Evolutionary conservation across 2,329 filamentous ascomycete genomes (phyloP), one percentile per base, ranked within the genome.

Genomic region (Microdochium bolleyi): DNA sequence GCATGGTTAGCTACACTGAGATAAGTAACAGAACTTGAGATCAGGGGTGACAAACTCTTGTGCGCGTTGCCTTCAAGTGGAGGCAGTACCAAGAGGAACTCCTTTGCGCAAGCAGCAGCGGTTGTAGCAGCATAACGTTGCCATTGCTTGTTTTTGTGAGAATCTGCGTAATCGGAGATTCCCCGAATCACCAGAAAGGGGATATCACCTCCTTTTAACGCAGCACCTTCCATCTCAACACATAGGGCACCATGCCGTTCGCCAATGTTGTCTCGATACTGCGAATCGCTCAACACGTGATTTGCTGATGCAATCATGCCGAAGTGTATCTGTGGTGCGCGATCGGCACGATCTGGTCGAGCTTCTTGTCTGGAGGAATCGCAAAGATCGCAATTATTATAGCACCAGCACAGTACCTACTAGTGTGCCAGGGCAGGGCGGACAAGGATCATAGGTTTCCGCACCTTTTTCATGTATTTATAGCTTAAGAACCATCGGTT

Each of bases 221-320:
- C 50, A 46, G 37, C 50, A 25, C 24, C 48, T 30, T 60, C 34
- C 57, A 59, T 58, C 49, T 58, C 54, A 37, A 59, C 55, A 41
- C 56, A 59, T 5, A 58, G 48, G 24, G 25, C 48, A 27, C 24
- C n/a, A 30, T 30, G 50, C 21, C 62, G 53, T 3, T 22, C 19
- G 3, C 52, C 55, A 4, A 55, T 25, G n/a, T 24, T 25, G 24
- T 60, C 54, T 46, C 56, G 56, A 9, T 27, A 44, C 14, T 21
- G 16, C 3, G 50, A 49, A 49, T 60, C 44, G 44, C 54, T 56
- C 9, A 60, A 55, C 3, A 60, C 53, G 37, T 53, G 53, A 24
- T 58, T 60, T 3, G 48, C 55, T 49, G 54, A 60, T 1, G 55
- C 55, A 32, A 60, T 53, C 5, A 49, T 44, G 16, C 56, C 55